Percentiles rank a stretch among this genome's conserved stretches.
Conservation (phyloP, 2,329 filamentous ascomycete species). For the Chaetomiaceae sp. region DNA sequence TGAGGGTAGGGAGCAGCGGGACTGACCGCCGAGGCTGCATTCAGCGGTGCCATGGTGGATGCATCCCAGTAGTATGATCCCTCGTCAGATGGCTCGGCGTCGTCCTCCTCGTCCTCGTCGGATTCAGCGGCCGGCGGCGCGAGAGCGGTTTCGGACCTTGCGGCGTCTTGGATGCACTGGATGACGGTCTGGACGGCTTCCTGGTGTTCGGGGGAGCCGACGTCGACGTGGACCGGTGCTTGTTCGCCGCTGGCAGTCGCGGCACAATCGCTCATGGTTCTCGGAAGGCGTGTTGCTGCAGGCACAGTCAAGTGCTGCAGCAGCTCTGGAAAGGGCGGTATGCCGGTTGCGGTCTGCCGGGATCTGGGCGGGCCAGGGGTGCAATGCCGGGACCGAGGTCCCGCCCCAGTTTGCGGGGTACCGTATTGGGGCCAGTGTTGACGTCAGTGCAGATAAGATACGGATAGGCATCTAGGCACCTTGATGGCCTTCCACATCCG, state of each 20-base stretch:
- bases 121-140: not conserved
- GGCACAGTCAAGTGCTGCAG: not conserved
- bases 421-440: too few relatives aligned
- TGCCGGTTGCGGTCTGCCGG: not conserved
- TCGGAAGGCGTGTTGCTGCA: not conserved
- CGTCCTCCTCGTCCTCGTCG: not conserved
- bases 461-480: too few relatives aligned
- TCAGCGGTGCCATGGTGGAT: slow-evolving; percentile 53
- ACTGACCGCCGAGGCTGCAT: slow-evolving; percentile 51
- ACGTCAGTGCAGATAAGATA: too few relatives aligned
- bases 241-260: not conserved
- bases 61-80: slow-evolving; percentile 55
- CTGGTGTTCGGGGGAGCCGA: not conserved
- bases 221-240: not conserved
- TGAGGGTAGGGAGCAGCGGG: slow-evolving; percentile 2
- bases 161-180: slow-evolving; percentile 24
- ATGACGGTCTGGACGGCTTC: slow-evolving; percentile 22
- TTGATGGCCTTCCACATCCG: too few relatives aligned
- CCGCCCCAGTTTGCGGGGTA: too few relatives aligned
- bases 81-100: slow-evolving; percentile 27
- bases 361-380: not conserved
- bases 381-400: too few relatives aligned
- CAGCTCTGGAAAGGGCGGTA: too few relatives aligned
- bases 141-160: slow-evolving; percentile 4
- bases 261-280: slow-evolving; percentile 16